Evolutionary conservation across 139 green algal species (phyloP), one percentile per base, ranked within the genome.

Genomic region (Axilococcus clingmanii): DNA sequence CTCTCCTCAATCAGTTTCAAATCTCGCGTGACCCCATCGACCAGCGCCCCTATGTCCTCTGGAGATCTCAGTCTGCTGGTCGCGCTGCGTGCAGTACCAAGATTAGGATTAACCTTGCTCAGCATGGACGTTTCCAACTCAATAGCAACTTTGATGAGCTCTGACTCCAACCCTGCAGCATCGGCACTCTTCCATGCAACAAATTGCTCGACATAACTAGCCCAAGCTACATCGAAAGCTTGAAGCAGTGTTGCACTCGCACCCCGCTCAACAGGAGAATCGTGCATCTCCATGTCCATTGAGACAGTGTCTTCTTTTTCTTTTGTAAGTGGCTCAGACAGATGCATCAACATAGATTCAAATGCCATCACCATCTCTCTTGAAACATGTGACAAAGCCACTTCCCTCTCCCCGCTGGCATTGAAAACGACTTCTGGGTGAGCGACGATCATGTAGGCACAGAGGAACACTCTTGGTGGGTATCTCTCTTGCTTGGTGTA

Each of bases 151-250:
- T 57, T 38, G 22, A 87, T 73, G 17, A 94, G 66, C 35, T 89
- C 73, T 5, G 51, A 41, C 66, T 91, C 87, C 31, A 95, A 68
- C 1, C 48, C 57, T 9, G 72, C 79, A 20, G 80, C 80, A 56
- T 95, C 85, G 6, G 77, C 65, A n/a, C 60, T 60, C 79, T 95
- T 95, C 87, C 87, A 95, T 11, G 77, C 78, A 38, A 81, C 75
- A 68, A 95, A 95, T 54, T 86, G 82, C 59, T 94, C 83, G 56
- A 95, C 69, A 63, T 94, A 95, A n/a, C 64, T 51, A 22, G 86
- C 59, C 87, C 87, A 95, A 12, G 63, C 57, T 16, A 72, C 54
- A 44, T 94, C 87, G 72, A 94, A 95, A 3, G 20, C 33, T 41
- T 66, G 51, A 48, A 85, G 49, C 20, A 60, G 32, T 22, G 58